Conservation (phyloP, 352 stramenopile species). For the Phytophthora pistaciae region DNA sequence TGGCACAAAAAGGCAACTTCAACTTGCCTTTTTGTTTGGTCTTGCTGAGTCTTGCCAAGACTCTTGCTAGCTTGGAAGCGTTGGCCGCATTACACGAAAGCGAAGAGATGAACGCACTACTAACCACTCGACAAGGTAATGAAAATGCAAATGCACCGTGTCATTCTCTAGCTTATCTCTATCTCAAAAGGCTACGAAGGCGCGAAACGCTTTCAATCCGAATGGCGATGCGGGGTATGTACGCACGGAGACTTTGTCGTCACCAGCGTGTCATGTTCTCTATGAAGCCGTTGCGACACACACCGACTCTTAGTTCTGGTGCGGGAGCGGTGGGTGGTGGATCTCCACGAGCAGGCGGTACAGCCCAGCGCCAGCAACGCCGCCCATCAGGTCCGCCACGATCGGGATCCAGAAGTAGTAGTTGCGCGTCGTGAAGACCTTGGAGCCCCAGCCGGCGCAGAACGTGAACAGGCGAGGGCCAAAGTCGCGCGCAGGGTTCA, state of each 20-base stretch:
- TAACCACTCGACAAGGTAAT: too few species aligned
- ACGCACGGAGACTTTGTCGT: constrained; percentile 1
- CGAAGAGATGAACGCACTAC: background rate
- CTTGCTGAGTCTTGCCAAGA: too few species aligned
- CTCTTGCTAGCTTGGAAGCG: background rate
- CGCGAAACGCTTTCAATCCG: constrained; percentile 22
- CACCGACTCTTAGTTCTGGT: constrained; percentile 9
- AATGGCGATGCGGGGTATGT: constrained; percentile 8
- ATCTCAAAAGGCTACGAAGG: constrained; percentile 14
- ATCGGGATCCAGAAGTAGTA: constrained; percentile 62
- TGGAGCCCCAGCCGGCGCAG: constrained; percentile 47
- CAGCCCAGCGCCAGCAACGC: constrained; percentile 31
- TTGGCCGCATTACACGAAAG: background rate
- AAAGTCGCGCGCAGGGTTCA: constrained; percentile 62
- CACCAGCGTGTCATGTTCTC: constrained; percentile 10
- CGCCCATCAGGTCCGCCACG: constrained; percentile 40
- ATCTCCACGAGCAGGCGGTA: constrained; percentile 51
- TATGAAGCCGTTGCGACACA: constrained; percentile 13
- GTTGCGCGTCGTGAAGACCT: constrained; percentile 49
- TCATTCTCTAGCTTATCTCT: constrained; percentile 16
- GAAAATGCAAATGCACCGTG: constrained; percentile 19
- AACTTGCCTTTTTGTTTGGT: background rate
- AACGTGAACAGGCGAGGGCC: constrained; percentile 47
- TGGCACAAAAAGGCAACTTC: background rate
- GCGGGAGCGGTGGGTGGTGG: constrained; percentile 44